Evolutionary conservation across 306 rosid genomes (phyloP).

Genomic region (Trifolium repens): DNA sequence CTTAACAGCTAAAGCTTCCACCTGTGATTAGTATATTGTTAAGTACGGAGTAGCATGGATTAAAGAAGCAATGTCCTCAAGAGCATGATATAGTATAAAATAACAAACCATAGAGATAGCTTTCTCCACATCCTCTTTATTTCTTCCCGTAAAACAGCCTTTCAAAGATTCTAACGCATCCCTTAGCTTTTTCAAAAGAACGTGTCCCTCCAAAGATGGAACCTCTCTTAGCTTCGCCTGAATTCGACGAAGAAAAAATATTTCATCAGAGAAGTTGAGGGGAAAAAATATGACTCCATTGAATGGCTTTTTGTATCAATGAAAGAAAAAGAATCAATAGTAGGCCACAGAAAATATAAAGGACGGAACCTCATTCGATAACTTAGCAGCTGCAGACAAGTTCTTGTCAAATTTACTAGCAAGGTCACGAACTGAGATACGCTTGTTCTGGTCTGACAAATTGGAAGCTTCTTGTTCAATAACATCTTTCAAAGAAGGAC

Average conservation of each 20-base stretch:
- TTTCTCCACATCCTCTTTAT: conserved; percentile 95
- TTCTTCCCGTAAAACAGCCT: conserved; percentile 74
- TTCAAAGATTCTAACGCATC: conserved; percentile 88
- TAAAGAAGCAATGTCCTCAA: conserved; percentile 1
- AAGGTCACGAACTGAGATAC: conserved; percentile 96
- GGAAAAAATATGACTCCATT: conserved; percentile 12
- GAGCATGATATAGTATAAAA: conserved; percentile 6
- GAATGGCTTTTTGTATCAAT: background rate
- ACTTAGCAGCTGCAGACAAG: conserved; percentile 89
- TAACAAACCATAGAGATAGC: conserved; percentile 93
- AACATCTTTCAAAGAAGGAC: conserved; percentile 79
- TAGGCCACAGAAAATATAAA: conserved; percentile 35
- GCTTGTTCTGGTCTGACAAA: conserved; percentile 87
- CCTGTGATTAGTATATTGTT: conserved; percentile 56
- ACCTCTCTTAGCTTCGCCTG: conserved; percentile 92
- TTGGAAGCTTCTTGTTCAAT: conserved; percentile 75
- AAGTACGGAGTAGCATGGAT: conserved; percentile 2
- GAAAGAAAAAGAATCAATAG: conserved; percentile 25
- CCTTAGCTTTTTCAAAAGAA: conserved; percentile 90
- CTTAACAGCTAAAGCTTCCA: conserved; percentile 96
- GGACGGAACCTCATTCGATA: conserved; percentile 79
- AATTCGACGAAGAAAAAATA: conserved; percentile 37
- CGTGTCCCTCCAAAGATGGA: conserved; percentile 97
- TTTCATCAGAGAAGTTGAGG: conserved; percentile 31
- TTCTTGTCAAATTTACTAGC: conserved; percentile 96